Conservation (phyloP, 2,329 filamentous ascomycete species). For the Calonectria pauciramosa region DNA sequence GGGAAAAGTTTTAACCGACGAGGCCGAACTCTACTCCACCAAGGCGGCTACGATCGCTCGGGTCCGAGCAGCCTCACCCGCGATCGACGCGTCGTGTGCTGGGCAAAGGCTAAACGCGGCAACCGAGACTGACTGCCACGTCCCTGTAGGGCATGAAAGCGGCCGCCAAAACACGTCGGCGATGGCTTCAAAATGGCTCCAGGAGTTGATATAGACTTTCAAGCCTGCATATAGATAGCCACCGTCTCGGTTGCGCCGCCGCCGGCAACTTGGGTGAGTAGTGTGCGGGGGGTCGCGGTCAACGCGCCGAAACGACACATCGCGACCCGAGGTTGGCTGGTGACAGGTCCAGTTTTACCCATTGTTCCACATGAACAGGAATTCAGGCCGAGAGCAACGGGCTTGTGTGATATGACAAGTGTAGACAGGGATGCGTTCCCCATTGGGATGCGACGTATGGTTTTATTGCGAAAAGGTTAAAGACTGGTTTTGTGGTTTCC, state of each 20-base stretch:
- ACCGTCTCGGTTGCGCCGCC: not conserved
- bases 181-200: not conserved
- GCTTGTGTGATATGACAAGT: not conserved
- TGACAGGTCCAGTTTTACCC: not conserved
- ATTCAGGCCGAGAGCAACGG: not conserved
- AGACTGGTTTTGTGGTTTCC: not conserved
- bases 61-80: not conserved
- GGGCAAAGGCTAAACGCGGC: not conserved
- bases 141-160: not conserved
- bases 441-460: conserved; percentile 86
- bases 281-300: not conserved
- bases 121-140: not conserved
- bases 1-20: not conserved
- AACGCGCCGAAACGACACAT: not conserved
- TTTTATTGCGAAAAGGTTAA: conserved; percentile 1
- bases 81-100: not conserved
- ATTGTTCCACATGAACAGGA: not conserved
- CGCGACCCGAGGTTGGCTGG: not conserved
- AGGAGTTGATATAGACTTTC: not conserved
- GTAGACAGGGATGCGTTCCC: conserved; percentile 79
- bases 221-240: not conserved
- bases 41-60: conserved; percentile 5
- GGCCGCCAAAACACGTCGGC: not conserved
- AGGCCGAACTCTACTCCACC: not conserved
- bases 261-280: not conserved